phyloP scores from a whole-genome alignment of 2,329 filamentous ascomycete species.

The Penicillium sp. region DNA sequence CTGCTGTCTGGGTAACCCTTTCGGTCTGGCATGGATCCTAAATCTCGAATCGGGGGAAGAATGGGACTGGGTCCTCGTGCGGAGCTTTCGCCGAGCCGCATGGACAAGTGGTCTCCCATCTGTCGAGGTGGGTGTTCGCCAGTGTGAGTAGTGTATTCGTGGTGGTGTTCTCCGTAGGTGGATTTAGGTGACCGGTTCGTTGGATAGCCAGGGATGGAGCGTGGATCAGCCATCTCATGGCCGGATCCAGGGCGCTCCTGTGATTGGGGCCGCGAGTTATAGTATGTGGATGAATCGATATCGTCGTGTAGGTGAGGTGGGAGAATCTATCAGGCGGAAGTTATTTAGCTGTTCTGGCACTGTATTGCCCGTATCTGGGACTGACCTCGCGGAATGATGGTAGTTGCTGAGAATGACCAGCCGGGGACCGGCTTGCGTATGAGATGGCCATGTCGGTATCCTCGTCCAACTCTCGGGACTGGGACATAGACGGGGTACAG shows the following conservation, averaged over 20 bases:
- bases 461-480: conserved; percentile 33
- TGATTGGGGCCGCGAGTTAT: conserved; percentile 28
- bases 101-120: conserved; percentile 21
- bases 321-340: conserved; percentile 32
- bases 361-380: not conserved
- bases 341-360: not conserved
- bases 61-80: conserved; percentile 38
- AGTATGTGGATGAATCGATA: conserved; percentile 42
- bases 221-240: conserved; percentile 32
- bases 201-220: conserved; percentile 28
- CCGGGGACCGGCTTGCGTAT: conserved; percentile 35
- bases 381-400: conserved; percentile 43
- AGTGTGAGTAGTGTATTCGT: conserved; percentile 28
- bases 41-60: conserved; percentile 39
- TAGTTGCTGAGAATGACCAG: conserved; percentile 35
- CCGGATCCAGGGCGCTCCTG: conserved; percentile 32
- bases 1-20: conserved; percentile 30
- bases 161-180: conserved; percentile 22
- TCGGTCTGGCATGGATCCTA: conserved; percentile 35
- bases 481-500: conserved; percentile 36
- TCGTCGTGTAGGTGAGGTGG: conserved; percentile 44
- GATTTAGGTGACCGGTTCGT: conserved; percentile 22
- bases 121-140: conserved; percentile 17
- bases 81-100: conserved; percentile 23
- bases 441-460: conserved; percentile 41